Percentiles rank a stretch among this genome's conserved stretches.
phyloP scores from a whole-genome alignment of 139 green algal species.

The Coelastrella sp. region DNA sequence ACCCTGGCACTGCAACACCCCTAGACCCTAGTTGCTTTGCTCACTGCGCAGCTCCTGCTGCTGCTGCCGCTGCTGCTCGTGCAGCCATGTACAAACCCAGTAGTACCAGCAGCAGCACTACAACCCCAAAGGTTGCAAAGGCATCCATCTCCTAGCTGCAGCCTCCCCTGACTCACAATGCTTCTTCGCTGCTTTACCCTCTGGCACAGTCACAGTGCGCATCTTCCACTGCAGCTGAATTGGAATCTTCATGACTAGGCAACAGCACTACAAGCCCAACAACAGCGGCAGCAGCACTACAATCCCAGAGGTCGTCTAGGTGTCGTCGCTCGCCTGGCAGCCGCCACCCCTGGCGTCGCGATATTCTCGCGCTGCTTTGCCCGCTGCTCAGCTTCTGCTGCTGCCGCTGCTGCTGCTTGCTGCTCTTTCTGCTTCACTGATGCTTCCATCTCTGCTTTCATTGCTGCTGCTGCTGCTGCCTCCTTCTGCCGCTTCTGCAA shows the following conservation, averaged over 20 bases:
- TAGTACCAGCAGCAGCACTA: too few species aligned
- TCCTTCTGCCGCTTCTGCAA: constrained; percentile 88
- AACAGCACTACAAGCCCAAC: too few species aligned
- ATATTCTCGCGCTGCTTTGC: constrained; percentile 74
- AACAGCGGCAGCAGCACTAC: neutral
- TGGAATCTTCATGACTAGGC: too few species aligned
- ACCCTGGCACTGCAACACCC: too few species aligned
- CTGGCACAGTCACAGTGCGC: too few species aligned
- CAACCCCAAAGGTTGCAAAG: too few species aligned
- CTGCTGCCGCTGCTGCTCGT: neutral
- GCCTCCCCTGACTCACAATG: too few species aligned
- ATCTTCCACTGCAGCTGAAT: too few species aligned
- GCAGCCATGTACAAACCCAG: too few species aligned
- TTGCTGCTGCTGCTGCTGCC: constrained; percentile 77
- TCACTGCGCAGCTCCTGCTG: neutral
- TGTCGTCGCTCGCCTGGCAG: constrained; percentile 16
- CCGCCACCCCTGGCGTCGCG: constrained; percentile 74
- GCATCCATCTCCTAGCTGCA: too few species aligned
- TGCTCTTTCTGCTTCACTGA: constrained; percentile 5
- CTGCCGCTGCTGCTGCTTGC: constrained; percentile 32
- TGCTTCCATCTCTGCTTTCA: constrained; percentile 78
- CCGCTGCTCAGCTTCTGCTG: constrained; percentile 54
- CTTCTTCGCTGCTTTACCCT: too few species aligned
- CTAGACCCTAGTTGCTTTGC: neutral
- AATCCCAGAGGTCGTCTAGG: constrained; percentile 30